Evolutionary conservation across 371 early-diverging fungal genomes (phyloP).

Genomic region (Lichtheimia hyalospora): DNA sequence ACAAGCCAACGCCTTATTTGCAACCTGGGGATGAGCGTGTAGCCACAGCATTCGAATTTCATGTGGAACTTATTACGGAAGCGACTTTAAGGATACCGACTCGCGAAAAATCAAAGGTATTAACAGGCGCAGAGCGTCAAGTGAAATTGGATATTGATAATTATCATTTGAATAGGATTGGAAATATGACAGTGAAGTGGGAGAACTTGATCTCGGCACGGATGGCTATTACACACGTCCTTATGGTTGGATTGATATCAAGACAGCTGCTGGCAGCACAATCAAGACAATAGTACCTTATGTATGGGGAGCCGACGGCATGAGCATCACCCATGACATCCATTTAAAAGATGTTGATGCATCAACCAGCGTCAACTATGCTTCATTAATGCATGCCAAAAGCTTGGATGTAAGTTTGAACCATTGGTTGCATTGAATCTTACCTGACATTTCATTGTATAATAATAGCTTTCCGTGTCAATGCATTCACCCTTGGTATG

Average conservation of each 20-base stretch:
- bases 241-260: conserved; percentile 81
- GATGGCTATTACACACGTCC: conserved; percentile 59
- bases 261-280: conserved; percentile 55
- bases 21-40: conserved; percentile 60
- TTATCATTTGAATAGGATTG: conserved; percentile 57
- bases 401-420: conserved; percentile 47
- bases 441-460: background rate
- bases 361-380: conserved; percentile 75
- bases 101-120: conserved; percentile 77
- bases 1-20: conserved; percentile 46
- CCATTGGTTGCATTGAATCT: background rate
- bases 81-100: conserved; percentile 69
- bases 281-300: conserved; percentile 66
- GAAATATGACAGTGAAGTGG: conserved; percentile 48
- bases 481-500: conserved; percentile 76
- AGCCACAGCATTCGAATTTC: conserved; percentile 61
- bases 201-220: conserved; percentile 38
- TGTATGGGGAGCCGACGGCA: conserved; percentile 55
- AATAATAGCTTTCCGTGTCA: conserved; percentile 48
- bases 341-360: conserved; percentile 52
- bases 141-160: background rate
- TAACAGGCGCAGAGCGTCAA: background rate
- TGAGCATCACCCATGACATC: conserved; percentile 49
- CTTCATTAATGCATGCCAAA: conserved; percentile 54
- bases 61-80: conserved; percentile 66